These are phyloP conservation scores for Crassisporium funariophilum DNA, from an alignment of 768 basidiomycete species.

Conservation along the genomic window DNA sequence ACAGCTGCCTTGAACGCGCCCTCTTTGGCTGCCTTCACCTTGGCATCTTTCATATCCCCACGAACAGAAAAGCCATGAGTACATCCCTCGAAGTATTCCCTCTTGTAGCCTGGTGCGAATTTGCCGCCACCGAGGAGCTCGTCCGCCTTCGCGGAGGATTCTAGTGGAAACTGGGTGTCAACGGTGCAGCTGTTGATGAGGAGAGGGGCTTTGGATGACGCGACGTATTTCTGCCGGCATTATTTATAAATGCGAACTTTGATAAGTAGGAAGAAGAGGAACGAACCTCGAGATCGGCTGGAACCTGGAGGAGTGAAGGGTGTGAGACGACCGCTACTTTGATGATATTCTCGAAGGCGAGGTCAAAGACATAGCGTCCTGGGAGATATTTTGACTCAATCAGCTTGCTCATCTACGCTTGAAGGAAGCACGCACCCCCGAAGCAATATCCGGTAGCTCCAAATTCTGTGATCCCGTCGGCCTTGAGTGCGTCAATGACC, in stretches of 20 bases:
- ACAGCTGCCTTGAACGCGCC: constrained; percentile 58
- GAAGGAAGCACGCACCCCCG: constrained; percentile 51
- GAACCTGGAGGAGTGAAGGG: constrained; percentile 61
- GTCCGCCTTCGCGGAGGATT: constrained; percentile 47
- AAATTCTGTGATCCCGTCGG: constrained; percentile 56
- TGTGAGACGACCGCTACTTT: constrained; percentile 54
- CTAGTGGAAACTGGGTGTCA: constrained; percentile 53
- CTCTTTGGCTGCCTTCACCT: constrained; percentile 62
- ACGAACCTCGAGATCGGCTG: constrained; percentile 62
- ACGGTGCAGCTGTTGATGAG: constrained; percentile 67
- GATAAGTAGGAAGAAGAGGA: background rate
- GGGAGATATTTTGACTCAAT: background rate
- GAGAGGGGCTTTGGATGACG: constrained; percentile 51
- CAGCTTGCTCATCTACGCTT: no score
- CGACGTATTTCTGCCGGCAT: constrained; percentile 45
- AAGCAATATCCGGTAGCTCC: constrained; percentile 72
- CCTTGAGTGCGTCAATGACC: constrained; percentile 58
- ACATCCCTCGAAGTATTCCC: constrained; percentile 49
- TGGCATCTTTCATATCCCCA: constrained; percentile 47
- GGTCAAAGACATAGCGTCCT: constrained; percentile 63
- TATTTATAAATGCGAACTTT: background rate
- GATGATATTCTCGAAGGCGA: constrained; percentile 57
- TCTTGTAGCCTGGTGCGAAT: constrained; percentile 51
- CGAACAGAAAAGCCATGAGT: constrained; percentile 58
- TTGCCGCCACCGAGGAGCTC: constrained; percentile 48